These are phyloP conservation scores for Stemphylium lycopersici DNA, from an alignment of 2,329 filamentous ascomycete genomes.

Conservation along the genomic window DNA sequence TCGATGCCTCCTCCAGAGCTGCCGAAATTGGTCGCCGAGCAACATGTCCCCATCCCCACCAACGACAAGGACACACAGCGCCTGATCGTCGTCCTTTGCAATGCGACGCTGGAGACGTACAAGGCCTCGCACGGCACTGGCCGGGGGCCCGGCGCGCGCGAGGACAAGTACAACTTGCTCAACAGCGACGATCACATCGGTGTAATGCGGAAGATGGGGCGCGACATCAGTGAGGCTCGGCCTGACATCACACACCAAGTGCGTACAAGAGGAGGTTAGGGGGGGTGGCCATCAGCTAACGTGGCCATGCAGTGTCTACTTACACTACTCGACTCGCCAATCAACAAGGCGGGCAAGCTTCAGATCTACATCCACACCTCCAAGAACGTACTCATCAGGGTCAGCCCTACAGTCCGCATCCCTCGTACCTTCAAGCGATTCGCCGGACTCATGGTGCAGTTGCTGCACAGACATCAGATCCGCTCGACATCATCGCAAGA, in stretches of 20 bases:
- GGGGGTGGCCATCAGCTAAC: conserved; percentile 27
- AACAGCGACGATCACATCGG: conserved; percentile 99
- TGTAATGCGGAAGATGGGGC: conserved; percentile 99
- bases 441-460: conserved; percentile 96
- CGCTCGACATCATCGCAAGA: conserved; percentile 96
- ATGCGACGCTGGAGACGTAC: conserved; percentile 97
- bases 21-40: conserved; percentile 91
- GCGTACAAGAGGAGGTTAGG: conserved; percentile 43
- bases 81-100: conserved; percentile 93
- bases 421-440: conserved; percentile 99
- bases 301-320: conserved; percentile 76
- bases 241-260: conserved; percentile 99
- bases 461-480: conserved; percentile 93
- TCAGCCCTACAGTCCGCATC: conserved; percentile 96
- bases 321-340: conserved; percentile 93
- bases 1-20: conserved; percentile 91
- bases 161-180: conserved; percentile 95
- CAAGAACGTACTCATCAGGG: conserved; percentile 95
- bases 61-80: conserved; percentile 90
- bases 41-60: conserved; percentile 80
- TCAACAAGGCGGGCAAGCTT: conserved; percentile 97
- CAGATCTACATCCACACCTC: conserved; percentile 99
- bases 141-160: conserved; percentile 68
- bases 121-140: conserved; percentile 79
- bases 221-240: conserved; percentile 95